phyloP scores from a whole-genome alignment of 208 protist genomes.

The Trypanosoma melophagium region DNA sequence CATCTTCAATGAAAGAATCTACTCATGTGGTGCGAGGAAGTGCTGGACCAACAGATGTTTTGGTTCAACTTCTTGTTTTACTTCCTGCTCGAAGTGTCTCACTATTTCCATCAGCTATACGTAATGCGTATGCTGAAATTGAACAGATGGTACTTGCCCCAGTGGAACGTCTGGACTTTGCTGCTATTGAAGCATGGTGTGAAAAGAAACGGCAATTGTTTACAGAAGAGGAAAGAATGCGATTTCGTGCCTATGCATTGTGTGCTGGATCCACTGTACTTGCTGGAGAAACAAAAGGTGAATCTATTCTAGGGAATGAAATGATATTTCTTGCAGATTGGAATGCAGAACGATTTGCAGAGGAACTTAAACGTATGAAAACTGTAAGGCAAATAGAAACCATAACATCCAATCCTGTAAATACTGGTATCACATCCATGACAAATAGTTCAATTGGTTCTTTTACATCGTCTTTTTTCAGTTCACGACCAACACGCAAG shows the following conservation, averaged over 20 bases:
- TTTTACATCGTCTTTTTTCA: conserved; percentile 65
- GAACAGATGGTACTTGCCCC: conserved; percentile 58
- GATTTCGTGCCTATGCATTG: conserved; percentile 70
- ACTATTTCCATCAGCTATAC: conserved; percentile 64
- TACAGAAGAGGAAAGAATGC: conserved; percentile 74
- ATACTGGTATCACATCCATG: conserved; percentile 1
- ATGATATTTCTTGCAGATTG: conserved; percentile 70
- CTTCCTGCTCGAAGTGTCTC: conserved; percentile 57
- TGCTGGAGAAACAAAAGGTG: conserved; percentile 9
- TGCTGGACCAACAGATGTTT: conserved; percentile 62
- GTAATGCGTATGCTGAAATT: conserved; percentile 62
- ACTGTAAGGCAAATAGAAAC: background rate
- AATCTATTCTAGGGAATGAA: conserved; percentile 46
- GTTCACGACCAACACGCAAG: conserved; percentile 21
- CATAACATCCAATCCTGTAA: conserved; percentile 6
- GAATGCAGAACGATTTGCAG: conserved; percentile 25
- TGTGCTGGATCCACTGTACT: conserved; percentile 34
- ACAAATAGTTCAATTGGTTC: conserved; percentile 23
- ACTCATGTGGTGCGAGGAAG: background rate
- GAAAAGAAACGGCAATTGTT: conserved; percentile 56
- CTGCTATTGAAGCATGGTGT: conserved; percentile 64
- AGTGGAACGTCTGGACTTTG: conserved; percentile 75
- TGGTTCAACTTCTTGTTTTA: conserved; percentile 81
- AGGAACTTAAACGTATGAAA: conserved; percentile 29
- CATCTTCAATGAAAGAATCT: conserved; percentile 10